A percentile compares a stretch with the other conserved stretches of the same genome.
phyloP scores from a whole-genome alignment of 495 filamentous ascomycete species.

The Hyaloscypha hepaticicola region DNA sequence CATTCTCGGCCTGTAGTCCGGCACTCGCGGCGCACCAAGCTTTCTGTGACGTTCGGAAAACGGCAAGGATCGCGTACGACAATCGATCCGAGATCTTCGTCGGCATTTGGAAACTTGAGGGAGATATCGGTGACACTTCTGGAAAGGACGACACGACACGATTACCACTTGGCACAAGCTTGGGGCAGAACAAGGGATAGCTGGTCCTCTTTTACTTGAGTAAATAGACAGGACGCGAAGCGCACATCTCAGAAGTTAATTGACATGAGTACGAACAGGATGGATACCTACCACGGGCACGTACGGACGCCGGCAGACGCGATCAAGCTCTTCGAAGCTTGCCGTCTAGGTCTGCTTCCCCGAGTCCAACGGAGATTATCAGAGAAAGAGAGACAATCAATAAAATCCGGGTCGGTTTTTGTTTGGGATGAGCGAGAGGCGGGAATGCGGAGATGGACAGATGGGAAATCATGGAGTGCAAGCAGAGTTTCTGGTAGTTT shows the following conservation, averaged over 20 bases:
- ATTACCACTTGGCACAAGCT: background rate
- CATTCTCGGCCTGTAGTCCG: slow-evolving; percentile 11
- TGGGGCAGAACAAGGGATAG: background rate
- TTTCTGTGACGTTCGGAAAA: slow-evolving; percentile 18
- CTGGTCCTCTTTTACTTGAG: background rate
- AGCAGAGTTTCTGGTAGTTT: slow-evolving; percentile 97
- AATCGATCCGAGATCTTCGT: background rate
- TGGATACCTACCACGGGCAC: slow-evolving; percentile 96
- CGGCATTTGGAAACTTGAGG: background rate
- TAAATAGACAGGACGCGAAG: background rate
- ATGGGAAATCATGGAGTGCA: slow-evolving; percentile 98
- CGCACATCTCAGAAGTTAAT: background rate
- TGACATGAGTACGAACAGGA: slow-evolving; percentile 38
- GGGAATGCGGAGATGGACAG: slow-evolving; percentile 97
- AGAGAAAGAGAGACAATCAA: slow-evolving; percentile 94
- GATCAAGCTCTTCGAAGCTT: slow-evolving; percentile 96
- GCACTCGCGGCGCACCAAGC: slow-evolving; percentile 14
- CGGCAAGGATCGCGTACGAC: slow-evolving; percentile 7
- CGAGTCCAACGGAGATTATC: slow-evolving; percentile 91
- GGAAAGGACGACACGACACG: too few species aligned
- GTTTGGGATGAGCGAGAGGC: slow-evolving; percentile 99
- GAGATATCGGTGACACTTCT: slow-evolving; percentile 4
- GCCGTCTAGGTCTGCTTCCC: slow-evolving; percentile 82
- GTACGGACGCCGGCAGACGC: slow-evolving; percentile 92
- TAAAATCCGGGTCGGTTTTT: slow-evolving; percentile 93